Evolutionary conservation across 805 yeast species (phyloP), one percentile per base, ranked within the genome.

Genomic region (Sporopachydermia lactativora): DNA sequence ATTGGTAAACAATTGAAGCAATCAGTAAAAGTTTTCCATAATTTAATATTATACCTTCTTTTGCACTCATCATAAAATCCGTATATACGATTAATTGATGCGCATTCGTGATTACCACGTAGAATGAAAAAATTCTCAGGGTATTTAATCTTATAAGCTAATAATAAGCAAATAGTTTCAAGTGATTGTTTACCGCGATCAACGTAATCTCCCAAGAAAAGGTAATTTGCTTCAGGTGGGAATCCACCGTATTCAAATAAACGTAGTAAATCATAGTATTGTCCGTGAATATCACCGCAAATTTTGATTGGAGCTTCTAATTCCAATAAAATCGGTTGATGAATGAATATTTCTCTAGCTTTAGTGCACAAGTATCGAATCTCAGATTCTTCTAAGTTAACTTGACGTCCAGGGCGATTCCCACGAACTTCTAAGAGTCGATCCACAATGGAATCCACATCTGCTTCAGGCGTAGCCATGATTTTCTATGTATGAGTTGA

Each of bases 221-320:
- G 68, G 66, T 89, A 89, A 67, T 89, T 89, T 15, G 97, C 94
- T 61, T 92, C 97, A 8, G 98, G 98, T 1, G 98, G 98, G 71
- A 92, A 89, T 2, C 97, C 98, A 53, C 98, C 97, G 58, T 89
- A 89, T 67, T 92, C 97, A 55, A 89, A 89, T 53, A 89, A 73
- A 63, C 98, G 81, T 59, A 89, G 72, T 53, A 89, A 74, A 63
- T 89, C 98, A 59, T 89, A 89, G 64, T 92, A 89, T 65, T 89
- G 98, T 43, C 98, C 98, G 62, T 89, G 98, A 55, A 89, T 92
- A 62, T 89, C 98, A 62, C 98, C 98, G 66, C 96, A 86, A 44
- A 81, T 81, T 62, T 86, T 88, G 55, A 89, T 89, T 43, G 98
- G 98, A 15, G 98, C 97, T 64, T 92, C 97, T 51, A 89, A 72